A percentile compares a stretch with the other conserved stretches of the same genome.
These are phyloP conservation scores for Talaromyces piceae DNA, from an alignment of 2,329 filamentous ascomycete genomes.

Conservation along the genomic window DNA sequence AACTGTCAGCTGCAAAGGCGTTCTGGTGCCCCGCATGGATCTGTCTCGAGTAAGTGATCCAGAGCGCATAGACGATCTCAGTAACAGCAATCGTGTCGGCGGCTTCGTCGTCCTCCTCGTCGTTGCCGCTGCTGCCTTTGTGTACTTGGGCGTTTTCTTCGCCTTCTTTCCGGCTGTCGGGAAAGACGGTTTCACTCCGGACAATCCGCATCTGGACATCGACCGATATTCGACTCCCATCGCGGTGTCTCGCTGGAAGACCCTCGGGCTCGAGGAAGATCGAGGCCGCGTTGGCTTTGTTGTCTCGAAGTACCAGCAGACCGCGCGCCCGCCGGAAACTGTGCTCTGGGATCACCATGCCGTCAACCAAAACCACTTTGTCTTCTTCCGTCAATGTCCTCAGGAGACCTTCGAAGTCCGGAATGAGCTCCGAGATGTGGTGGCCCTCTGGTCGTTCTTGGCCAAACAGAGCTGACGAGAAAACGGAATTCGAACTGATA, in stretches of 20 bases:
- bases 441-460: conserved; percentile 76
- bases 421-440: conserved; percentile 71
- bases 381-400: conserved; percentile 79
- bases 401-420: conserved; percentile 78
- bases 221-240: conserved; percentile 85
- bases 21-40: conserved; percentile 67
- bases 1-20: conserved; percentile 45
- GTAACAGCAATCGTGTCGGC: conserved; percentile 42
- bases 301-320: conserved; percentile 74
- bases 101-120: conserved; percentile 25
- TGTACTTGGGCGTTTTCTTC: conserved; percentile 27
- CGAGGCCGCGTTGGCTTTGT: conserved; percentile 66
- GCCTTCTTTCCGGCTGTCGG: conserved; percentile 54
- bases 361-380: conserved; percentile 72
- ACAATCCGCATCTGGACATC: conserved; percentile 96
- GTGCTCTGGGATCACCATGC: conserved; percentile 94
- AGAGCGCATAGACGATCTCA: conserved; percentile 87
- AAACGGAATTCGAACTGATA: conserved; percentile 89
- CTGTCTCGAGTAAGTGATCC: conserved; percentile 94
- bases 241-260: conserved; percentile 75
- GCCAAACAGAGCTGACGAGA: conserved; percentile 86
- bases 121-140: conserved; percentile 25
- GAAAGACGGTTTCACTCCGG: conserved; percentile 67
- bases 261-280: conserved; percentile 80
- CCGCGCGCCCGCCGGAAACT: conserved; percentile 87